Base-by-base conservation (phyloP, 345 rosid species). In the Nasturtium officinale region DNA sequence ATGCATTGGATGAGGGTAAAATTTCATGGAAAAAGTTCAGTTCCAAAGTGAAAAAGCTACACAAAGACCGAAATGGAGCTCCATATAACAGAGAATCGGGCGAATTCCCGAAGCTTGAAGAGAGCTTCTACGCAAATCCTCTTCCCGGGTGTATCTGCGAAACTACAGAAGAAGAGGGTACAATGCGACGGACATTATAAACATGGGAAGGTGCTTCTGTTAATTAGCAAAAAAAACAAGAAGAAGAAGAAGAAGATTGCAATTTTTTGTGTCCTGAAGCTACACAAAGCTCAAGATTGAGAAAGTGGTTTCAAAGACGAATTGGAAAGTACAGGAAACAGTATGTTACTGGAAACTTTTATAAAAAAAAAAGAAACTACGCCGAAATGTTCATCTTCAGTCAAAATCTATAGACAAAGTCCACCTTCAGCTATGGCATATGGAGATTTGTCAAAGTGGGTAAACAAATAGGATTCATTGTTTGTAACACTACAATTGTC, bases 41-140 rank as follows among this genome's bases (percentile, higher is more conserved):
- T 60, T 85, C 95, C 15, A 76, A 88, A 80, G 97, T 88, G 74
- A 86, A 85, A 85, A 83, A 89, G 80, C 92, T 90, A 63, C 95
- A 94, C 82, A 69, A 65, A 78, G 85, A 87, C 61, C 84, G 86
- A 77, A 66, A 42, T 21, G 98, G 98, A 74, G 91, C 80, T 56
- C 98, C 97, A 7, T 88, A 84, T 79, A 66, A 20, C 40, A 85
- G 97, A 69, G 89, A 85, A 82, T 67, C 78, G 2, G 97, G 97
- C 38, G 96, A 90, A 72, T 83, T 89, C 65, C 97, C 98, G 1
- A 93, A 89, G 76, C 83, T 91, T 51, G 97, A 93, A 77, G 98
- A 94, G 79, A 94, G 95, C 74, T 94, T 94, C 62, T 89, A 83
- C 4, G 92, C 92, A 1, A 91, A 94, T 80, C 98, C 98, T 11